These are phyloP conservation scores for Yarrowia osloensis DNA, from an alignment of 805 yeast genomes.

Conservation along the genomic window DNA sequence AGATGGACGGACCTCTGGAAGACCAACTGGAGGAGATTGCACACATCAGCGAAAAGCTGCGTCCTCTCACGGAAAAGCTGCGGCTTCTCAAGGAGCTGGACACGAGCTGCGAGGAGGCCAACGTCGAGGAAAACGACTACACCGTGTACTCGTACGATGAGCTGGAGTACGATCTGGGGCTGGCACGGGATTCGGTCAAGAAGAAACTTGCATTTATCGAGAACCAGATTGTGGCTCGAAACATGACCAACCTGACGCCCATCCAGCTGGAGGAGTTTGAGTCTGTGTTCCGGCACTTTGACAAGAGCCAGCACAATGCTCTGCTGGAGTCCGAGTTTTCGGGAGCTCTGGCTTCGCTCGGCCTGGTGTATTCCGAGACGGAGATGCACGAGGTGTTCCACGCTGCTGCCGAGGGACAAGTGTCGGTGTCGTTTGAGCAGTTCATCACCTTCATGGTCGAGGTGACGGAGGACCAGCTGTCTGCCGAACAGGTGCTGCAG, in stretches of 20 bases:
- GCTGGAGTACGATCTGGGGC: slow-evolving; percentile 44
- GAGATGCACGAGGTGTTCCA: slow-evolving; percentile 47
- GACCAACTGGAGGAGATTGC: slow-evolving; percentile 45
- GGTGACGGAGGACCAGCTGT: slow-evolving; percentile 46
- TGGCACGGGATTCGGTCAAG: slow-evolving; percentile 45
- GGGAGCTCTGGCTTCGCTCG: slow-evolving; percentile 48
- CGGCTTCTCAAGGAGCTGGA: slow-evolving; percentile 39
- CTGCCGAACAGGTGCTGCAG: slow-evolving; percentile 45
- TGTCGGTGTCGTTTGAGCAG: slow-evolving; percentile 41
- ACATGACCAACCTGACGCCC: slow-evolving; percentile 43
- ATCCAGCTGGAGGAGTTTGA: slow-evolving; percentile 49
- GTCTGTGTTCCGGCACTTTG: slow-evolving; percentile 48
- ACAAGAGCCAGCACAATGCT: slow-evolving; percentile 44
- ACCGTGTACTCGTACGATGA: slow-evolving; percentile 45
- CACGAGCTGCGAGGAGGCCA: slow-evolving; percentile 41
- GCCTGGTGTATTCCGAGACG: slow-evolving; percentile 44
- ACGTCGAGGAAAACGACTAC: slow-evolving; percentile 46
- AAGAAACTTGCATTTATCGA: slow-evolving; percentile 50
- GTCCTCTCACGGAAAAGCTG: slow-evolving; percentile 42
- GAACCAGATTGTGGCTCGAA: slow-evolving; percentile 45
- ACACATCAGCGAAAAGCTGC: slow-evolving; percentile 43
- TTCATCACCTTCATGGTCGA: slow-evolving; percentile 45
- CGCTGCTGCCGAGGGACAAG: slow-evolving; percentile 37
- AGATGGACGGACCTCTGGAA: slow-evolving; percentile 44
- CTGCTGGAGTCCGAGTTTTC: slow-evolving; percentile 49